Conservation (phyloP, 2,329 filamentous ascomycete species). For the Metarhizium robertsii region DNA sequence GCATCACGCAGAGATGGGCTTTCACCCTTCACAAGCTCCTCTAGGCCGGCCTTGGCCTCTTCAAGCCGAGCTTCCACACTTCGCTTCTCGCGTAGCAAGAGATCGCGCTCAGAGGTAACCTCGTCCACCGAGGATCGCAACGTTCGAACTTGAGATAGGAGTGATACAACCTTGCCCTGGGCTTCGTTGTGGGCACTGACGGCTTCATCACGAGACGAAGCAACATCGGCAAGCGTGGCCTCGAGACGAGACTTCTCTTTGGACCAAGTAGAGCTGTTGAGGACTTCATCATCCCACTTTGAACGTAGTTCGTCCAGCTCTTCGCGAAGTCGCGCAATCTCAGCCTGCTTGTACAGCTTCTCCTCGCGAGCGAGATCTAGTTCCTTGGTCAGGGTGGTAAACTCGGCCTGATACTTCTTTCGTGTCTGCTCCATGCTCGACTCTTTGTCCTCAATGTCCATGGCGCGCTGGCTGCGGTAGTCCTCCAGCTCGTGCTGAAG, state of each 20-base stretch:
- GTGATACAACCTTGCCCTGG: constrained; percentile 81
- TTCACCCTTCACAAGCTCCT: constrained; percentile 77
- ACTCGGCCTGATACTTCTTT: constrained; percentile 94
- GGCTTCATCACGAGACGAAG: constrained; percentile 87
- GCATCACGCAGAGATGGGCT: constrained; percentile 84
- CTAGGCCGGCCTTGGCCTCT: constrained; percentile 80
- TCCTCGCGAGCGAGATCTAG: constrained; percentile 90
- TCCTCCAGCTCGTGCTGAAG: constrained; percentile 96
- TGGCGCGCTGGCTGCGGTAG: constrained; percentile 87
- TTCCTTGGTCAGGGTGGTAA: constrained; percentile 81
- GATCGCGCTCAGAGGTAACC: constrained; percentile 73
- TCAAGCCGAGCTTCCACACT: constrained; percentile 74
- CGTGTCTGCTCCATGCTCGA: constrained; percentile 92
- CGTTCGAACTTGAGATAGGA: constrained; percentile 80
- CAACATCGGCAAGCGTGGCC: constrained; percentile 78
- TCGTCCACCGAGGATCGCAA: constrained; percentile 82
- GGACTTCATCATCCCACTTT: constrained; percentile 97
- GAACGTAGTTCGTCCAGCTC: constrained; percentile 89
- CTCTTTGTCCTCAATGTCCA: constrained; percentile 96
- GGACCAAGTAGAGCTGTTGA: constrained; percentile 96
- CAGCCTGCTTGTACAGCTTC: constrained; percentile 72
- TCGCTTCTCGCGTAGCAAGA: constrained; percentile 80
- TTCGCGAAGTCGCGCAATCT: constrained; percentile 83
- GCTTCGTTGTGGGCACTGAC: constrained; percentile 90
- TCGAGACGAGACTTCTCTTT: constrained; percentile 95